Evolutionary conservation across 2,329 filamentous ascomycete species (phyloP), one percentile per base, ranked within the genome.

Genomic region (Paraconiothyrium brasiliense): DNA sequence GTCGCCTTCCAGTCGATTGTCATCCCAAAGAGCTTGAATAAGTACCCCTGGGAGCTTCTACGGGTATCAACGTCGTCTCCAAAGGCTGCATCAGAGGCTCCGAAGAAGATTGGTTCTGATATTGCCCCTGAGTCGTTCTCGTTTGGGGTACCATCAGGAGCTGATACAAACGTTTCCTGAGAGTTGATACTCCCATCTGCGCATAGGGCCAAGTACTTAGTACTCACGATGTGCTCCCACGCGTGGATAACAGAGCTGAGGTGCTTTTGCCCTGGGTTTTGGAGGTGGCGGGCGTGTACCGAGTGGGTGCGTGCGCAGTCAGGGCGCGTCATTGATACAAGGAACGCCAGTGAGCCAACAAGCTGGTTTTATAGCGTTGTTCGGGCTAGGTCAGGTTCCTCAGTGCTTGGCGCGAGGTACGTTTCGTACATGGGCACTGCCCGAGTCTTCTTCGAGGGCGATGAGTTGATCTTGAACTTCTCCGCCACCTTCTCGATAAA

Each of bases 21-120:
- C 22, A 57, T 32, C 10, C 62, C 57, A 44, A 60, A 73, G 16
- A 74, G 65, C 14, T 44, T 30, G 58, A 74, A 70, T 35, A 70
- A 16, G 46, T 64, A 73, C 20, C 68, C 70, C 48, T 72, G 41
- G n/a, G 65, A 66, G 56, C 59, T 65, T 22, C 59, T 59, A 2
- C 54, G 55, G 24, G 63, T 68, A 4, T 27, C 51, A 10, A 41
- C 27, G 30, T 73, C 13, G 30, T 71, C 57, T 11, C 64, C 64
- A 54, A 57, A 73, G 22, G 56, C 66, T 20, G 63, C 62, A 52
- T 73, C 63, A 44, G 58, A 51, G 20, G 62, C 59, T 30, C 46
- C 46, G 13, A 16, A 30, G 46, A 48, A 48, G 14, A 22, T 4
- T 6, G 43, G 43, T 5, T 46, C 43, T 6, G n/a, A n/a, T n/a